These are phyloP conservation scores for Pinus tabuliformis DNA, from an alignment of 75 land plant species.

Conservation along the genomic window DNA sequence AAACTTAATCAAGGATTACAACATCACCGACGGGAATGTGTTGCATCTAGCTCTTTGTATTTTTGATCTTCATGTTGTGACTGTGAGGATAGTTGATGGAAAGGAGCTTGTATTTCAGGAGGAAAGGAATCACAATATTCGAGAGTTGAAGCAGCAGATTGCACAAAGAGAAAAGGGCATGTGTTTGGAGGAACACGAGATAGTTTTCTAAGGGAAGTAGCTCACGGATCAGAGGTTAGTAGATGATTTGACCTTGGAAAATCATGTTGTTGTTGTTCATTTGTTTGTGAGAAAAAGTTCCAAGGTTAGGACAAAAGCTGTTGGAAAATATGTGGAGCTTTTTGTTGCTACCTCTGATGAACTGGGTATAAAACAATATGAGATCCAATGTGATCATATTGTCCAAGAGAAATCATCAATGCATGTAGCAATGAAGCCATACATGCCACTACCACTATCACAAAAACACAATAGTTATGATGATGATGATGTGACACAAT, in stretches of 20 bases:
- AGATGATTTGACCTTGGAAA: conserved; percentile 50
- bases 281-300: conserved; percentile 62
- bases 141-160: conserved; percentile 63
- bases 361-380: not conserved
- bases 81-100: conserved; percentile 61
- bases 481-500: not conserved
- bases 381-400: not conserved
- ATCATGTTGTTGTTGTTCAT: conserved; percentile 55
- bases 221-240: conserved; percentile 69
- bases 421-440: not conserved
- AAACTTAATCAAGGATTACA: conserved; percentile 63
- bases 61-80: conserved; percentile 61
- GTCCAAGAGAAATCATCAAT: not conserved
- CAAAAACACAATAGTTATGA: conserved; percentile 1
- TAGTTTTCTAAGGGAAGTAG: conserved; percentile 65
- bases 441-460: not conserved
- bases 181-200: conserved; percentile 29
- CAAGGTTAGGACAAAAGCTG: conserved; percentile 46
- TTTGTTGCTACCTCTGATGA: conserved; percentile 40
- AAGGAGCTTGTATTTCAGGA: conserved; percentile 55
- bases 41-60: conserved; percentile 71
- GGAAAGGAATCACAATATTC: conserved; percentile 45
- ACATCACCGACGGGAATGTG: conserved; percentile 63
- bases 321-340: conserved; percentile 57
- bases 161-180: conserved; percentile 19